A percentile compares a stretch with the other conserved stretches of the same genome.
phyloP scores from a whole-genome alignment of 371 early-diverging fungal genomes.

The Saksenaea vasiformis region DNA sequence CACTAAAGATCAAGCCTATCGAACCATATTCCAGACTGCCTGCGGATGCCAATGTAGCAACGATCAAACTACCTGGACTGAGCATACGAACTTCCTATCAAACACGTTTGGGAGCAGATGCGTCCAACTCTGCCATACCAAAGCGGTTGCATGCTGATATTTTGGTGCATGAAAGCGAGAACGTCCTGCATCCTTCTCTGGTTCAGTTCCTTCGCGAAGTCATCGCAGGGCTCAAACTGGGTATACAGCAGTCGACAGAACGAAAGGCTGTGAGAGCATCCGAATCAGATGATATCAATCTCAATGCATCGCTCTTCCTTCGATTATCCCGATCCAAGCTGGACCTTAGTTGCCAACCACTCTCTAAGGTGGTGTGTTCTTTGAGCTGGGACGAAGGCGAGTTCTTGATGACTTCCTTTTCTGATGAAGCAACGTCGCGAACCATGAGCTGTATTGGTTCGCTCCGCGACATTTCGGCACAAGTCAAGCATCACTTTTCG shows the following conservation, averaged over 20 bases:
- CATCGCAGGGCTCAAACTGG: constrained; percentile 63
- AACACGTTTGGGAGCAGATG: constrained; percentile 59
- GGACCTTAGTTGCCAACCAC: constrained; percentile 77
- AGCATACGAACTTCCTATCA: constrained; percentile 63
- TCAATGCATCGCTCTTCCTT: constrained; percentile 51
- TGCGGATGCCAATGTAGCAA: constrained; percentile 55
- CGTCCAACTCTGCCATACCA: constrained; percentile 39
- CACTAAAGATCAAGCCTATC: constrained; percentile 13
- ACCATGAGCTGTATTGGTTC: constrained; percentile 65
- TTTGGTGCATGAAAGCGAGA: constrained; percentile 74
- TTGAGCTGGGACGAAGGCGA: constrained; percentile 73
- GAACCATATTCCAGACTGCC: constrained; percentile 7
- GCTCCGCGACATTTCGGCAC: constrained; percentile 59
- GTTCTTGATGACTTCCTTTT: constrained; percentile 61
- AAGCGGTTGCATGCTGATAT: constrained; percentile 68
- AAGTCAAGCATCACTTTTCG: constrained; percentile 79
- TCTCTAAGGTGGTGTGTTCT: constrained; percentile 75
- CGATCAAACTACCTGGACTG: constrained; percentile 69
- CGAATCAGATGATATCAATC: constrained; percentile 18
- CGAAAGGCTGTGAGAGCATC: constrained; percentile 33
- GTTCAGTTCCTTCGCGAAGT: constrained; percentile 75
- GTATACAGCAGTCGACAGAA: constrained; percentile 58
- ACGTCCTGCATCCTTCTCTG: constrained; percentile 76
- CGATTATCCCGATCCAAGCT: constrained; percentile 68
- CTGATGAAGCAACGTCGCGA: constrained; percentile 34